phyloP scores from a whole-genome alignment of 2,329 filamentous ascomycete species.

The Myotisia sp. region DNA sequence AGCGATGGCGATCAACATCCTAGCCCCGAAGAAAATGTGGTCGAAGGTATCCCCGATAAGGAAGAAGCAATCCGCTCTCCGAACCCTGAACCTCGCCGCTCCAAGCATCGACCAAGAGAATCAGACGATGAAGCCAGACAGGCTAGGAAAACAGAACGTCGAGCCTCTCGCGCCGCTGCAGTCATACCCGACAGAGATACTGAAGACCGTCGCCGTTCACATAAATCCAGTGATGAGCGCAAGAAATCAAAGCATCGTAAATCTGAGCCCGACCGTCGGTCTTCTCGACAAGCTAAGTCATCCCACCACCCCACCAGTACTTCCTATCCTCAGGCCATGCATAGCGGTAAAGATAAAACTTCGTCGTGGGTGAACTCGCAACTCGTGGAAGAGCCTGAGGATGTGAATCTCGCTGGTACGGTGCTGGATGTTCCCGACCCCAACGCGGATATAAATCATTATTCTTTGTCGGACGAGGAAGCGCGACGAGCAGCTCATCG shows the following conservation, averaged over 20 bases:
- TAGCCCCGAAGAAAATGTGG: too few relatives aligned
- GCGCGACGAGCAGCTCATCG: conserved; percentile 25
- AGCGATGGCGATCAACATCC: too few relatives aligned
- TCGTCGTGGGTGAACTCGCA: conserved; percentile 38
- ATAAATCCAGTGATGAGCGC: conserved; percentile 21
- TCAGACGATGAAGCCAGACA: conserved; percentile 13
- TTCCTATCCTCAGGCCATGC: conserved; percentile 19
- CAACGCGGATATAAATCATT: conserved; percentile 19
- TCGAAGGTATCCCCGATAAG: too few relatives aligned
- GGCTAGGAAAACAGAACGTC: conserved; percentile 12
- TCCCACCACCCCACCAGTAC: conserved; percentile 12
- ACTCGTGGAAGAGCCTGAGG: conserved; percentile 33
- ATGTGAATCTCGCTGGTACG: conserved; percentile 33
- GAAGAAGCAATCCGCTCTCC: too few relatives aligned
- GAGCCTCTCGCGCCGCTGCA: conserved; percentile 1
- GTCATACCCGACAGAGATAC: too few relatives aligned
- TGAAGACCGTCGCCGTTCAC: conserved; percentile 19
- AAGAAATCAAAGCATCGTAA: conserved; percentile 24
- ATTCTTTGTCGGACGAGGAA: conserved; percentile 32
- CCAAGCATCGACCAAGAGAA: conserved; percentile 24
- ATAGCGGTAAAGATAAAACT: conserved; percentile 33
- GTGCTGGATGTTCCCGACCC: conserved; percentile 30
- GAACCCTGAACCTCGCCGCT: conserved; percentile 16
- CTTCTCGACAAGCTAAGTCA: conserved; percentile 18
- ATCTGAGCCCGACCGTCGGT: conserved; percentile 19